Evolutionary conservation across 106 monocot genomes (phyloP).

Genomic region (Phalaenopsis equestris): DNA sequence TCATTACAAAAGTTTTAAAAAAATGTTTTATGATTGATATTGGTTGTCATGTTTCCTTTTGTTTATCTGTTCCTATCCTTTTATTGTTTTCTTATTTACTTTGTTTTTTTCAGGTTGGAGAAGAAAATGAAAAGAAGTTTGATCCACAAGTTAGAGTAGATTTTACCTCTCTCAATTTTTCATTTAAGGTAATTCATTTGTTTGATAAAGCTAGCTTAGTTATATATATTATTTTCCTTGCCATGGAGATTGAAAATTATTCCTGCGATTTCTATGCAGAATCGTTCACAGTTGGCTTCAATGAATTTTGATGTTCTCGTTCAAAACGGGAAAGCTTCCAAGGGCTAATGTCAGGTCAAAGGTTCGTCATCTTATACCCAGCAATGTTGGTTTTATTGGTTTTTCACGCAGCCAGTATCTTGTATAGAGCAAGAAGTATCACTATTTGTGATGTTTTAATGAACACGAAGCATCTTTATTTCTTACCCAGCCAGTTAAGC

Average conservation of each 20-base stretch:
- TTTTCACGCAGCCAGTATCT: neutral
- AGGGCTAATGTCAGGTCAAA: slow-evolving; percentile 27
- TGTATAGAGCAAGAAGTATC: neutral
- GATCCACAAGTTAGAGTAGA: slow-evolving; percentile 27
- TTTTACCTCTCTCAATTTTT: slow-evolving; percentile 63
- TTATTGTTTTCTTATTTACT: neutral
- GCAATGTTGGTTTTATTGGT: neutral
- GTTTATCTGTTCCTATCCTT: neutral
- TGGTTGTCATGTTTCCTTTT: neutral
- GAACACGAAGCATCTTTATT: neutral
- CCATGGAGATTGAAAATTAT: neutral
- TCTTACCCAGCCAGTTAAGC: neutral
- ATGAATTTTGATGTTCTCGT: slow-evolving; percentile 65
- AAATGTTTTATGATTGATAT: neutral
- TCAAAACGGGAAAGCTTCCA: slow-evolving; percentile 37
- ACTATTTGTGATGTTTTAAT: neutral
- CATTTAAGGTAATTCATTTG: slow-evolving; percentile 55
- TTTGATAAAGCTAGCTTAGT: slow-evolving; percentile 28
- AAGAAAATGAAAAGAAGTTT: slow-evolving; percentile 27
- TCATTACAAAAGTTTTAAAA: neutral
- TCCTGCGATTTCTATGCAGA: slow-evolving; percentile 26
- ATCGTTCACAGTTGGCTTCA: slow-evolving; percentile 57
- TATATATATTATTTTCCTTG: neutral
- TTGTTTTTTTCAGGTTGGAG: slow-evolving; percentile 20
- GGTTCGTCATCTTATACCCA: slow-evolving; percentile 8